These are phyloP conservation scores for Parachaetomium inaequale DNA, from an alignment of 495 filamentous ascomycete genomes.

Conservation along the genomic window DNA sequence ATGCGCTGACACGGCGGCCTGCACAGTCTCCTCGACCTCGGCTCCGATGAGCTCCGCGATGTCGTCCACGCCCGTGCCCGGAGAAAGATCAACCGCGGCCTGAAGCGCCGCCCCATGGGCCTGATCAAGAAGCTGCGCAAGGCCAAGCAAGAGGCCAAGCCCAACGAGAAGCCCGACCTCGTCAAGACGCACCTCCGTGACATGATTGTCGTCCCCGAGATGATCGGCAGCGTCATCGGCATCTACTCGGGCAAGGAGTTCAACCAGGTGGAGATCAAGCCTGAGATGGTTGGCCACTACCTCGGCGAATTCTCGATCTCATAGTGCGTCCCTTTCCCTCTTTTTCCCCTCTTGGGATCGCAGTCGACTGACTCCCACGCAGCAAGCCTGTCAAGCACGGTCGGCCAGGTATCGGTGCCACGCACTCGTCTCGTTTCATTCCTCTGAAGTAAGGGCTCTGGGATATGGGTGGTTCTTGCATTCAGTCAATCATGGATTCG, in stretches of 20 bases:
- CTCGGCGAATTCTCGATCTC: constrained; percentile 98
- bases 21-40: constrained; percentile 84
- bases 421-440: constrained; percentile 99
- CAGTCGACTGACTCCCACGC: constrained; percentile 40
- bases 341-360: background rate
- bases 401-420: constrained; percentile 99
- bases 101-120: constrained; percentile 99
- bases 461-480: constrained; percentile 40
- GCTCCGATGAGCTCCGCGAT: constrained; percentile 97
- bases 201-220: constrained; percentile 99
- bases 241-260: constrained; percentile 99
- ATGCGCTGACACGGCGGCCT: constrained; percentile 21
- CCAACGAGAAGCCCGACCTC: constrained; percentile 98
- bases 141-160: constrained; percentile 99
- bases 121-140: constrained; percentile 99
- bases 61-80: constrained; percentile 98
- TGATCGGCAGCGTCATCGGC: constrained; percentile 97
- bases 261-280: constrained; percentile 99
- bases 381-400: constrained; percentile 99
- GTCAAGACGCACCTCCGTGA: constrained; percentile 99
- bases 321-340: constrained; percentile 66
- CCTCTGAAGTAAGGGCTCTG: constrained; percentile 82
- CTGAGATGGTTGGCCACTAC: constrained; percentile 99
- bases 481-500: constrained; percentile 42
- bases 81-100: constrained; percentile 96